Conservation (phyloP, 768 basidiomycete genomes). For the Tulasnella calospora region DNA sequence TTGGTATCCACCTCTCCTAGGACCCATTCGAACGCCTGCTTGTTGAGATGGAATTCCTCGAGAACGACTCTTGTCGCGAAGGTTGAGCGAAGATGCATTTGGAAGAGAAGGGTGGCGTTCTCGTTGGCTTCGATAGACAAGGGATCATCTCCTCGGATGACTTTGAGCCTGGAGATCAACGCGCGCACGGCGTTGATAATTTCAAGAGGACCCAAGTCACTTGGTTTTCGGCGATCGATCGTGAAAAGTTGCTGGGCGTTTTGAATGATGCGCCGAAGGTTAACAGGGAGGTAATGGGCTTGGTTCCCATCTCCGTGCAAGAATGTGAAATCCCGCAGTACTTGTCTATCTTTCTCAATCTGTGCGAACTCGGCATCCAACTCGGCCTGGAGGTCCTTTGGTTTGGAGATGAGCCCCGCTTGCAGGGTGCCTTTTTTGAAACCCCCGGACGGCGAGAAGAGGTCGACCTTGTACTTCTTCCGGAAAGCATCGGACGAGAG, state of each 20-base stretch:
- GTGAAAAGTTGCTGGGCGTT: constrained; percentile 97
- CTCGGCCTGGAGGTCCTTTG: constrained; percentile 72
- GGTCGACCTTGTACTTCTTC: constrained; percentile 90
- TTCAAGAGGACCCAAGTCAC: constrained; percentile 82
- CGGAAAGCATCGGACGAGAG: constrained; percentile 80
- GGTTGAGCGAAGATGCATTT: constrained; percentile 86
- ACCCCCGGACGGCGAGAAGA: constrained; percentile 64
- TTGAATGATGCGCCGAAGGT: constrained; percentile 89
- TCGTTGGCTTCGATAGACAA: constrained; percentile 73
- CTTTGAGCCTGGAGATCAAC: constrained; percentile 68
- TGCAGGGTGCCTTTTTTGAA: constrained; percentile 78
- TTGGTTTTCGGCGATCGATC: constrained; percentile 88
- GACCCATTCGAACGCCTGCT: constrained; percentile 97
- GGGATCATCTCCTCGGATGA: constrained; percentile 80
- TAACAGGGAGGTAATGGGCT: constrained; percentile 89
- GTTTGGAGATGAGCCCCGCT: constrained; percentile 80
- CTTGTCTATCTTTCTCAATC: constrained; percentile 65
- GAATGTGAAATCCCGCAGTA: constrained; percentile 81
- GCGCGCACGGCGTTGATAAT: constrained; percentile 75
- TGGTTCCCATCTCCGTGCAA: constrained; percentile 62
- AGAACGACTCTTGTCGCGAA: constrained; percentile 83
- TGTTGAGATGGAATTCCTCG: constrained; percentile 80
- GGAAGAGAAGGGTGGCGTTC: constrained; percentile 88
- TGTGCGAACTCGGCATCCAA: constrained; percentile 74
- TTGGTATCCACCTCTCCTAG: constrained; percentile 92